These are phyloP conservation scores for Suhomyces xylopsoci DNA, from an alignment of 805 yeast genomes.

Conservation along the genomic window DNA sequence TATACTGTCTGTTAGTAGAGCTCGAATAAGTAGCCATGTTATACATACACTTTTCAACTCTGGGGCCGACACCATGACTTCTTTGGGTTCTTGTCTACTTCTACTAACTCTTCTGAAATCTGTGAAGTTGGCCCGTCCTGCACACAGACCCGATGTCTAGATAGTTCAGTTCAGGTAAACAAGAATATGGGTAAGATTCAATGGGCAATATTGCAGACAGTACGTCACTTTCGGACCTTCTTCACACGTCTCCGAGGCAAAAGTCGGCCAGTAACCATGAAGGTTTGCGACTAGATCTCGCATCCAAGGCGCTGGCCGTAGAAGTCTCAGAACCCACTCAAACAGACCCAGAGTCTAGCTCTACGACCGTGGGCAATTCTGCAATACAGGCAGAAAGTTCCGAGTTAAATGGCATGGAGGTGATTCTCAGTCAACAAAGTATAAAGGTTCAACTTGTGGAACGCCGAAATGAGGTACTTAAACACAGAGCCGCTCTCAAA, in stretches of 20 bases:
- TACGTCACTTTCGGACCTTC: constrained; percentile 24
- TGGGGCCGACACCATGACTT: constrained; percentile 56
- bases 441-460: constrained; percentile 13
- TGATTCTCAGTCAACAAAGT: constrained; percentile 12
- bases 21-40: not conserved
- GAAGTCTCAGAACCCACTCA: not conserved
- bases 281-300: constrained; percentile 10
- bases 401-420: constrained; percentile 5
- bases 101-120: constrained; percentile 1
- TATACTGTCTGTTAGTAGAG: constrained; percentile 48
- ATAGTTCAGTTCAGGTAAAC: not conserved
- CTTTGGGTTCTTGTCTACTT: not conserved
- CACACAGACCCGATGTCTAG: not conserved
- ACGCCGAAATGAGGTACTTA: constrained; percentile 17
- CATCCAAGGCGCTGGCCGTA: constrained; percentile 2
- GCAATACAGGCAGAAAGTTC: not conserved
- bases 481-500: constrained; percentile 15
- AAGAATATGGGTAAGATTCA: not conserved
- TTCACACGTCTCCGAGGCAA: constrained; percentile 22
- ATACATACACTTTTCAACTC: constrained; percentile 53
- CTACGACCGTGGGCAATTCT: not conserved
- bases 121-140: not conserved
- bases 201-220: constrained; percentile 24
- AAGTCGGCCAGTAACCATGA: not conserved
- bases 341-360: not conserved